Conservation (phyloP, 345 rosid genomes). For the Acer saccharum region DNA sequence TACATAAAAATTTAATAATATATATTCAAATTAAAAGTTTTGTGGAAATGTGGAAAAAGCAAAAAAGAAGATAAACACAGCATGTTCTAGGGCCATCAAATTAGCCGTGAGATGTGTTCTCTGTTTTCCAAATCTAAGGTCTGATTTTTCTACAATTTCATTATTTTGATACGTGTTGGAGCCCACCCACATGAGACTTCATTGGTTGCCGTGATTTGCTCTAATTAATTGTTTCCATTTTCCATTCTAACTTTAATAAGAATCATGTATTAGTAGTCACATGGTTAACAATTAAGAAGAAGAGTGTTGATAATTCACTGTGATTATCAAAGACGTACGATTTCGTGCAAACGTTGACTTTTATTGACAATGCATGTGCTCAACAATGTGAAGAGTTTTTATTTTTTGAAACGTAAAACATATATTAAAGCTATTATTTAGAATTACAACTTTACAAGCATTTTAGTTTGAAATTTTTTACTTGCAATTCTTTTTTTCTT, state of each 20-base stretch:
- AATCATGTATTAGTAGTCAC: background rate
- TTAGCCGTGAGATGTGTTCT: slow-evolving; percentile 34
- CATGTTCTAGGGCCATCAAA: slow-evolving; percentile 25
- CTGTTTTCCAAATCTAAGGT: background rate
- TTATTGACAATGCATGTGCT: background rate
- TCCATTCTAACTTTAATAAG: background rate
- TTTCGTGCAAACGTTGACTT: background rate
- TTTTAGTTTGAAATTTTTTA: too few species aligned
- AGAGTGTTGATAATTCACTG: background rate
- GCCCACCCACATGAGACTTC: slow-evolving; percentile 1
- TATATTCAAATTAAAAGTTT: background rate
- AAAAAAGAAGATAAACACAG: background rate
- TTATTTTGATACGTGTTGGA: background rate
- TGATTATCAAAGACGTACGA: background rate
- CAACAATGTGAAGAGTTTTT: background rate
- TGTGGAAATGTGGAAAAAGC: background rate
- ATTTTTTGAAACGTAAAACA: background rate
- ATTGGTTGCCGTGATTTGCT: slow-evolving; percentile 20
- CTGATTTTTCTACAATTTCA: background rate
- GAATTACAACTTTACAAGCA: too few species aligned
- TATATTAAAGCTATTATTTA: too few species aligned
- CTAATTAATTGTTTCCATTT: background rate
- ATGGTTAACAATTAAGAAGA: background rate
- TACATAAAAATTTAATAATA: background rate
- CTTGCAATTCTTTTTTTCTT: too few species aligned